phyloP scores from a whole-genome alignment of 2,329 filamentous ascomycete species.

The Elsinoe necatrix region DNA sequence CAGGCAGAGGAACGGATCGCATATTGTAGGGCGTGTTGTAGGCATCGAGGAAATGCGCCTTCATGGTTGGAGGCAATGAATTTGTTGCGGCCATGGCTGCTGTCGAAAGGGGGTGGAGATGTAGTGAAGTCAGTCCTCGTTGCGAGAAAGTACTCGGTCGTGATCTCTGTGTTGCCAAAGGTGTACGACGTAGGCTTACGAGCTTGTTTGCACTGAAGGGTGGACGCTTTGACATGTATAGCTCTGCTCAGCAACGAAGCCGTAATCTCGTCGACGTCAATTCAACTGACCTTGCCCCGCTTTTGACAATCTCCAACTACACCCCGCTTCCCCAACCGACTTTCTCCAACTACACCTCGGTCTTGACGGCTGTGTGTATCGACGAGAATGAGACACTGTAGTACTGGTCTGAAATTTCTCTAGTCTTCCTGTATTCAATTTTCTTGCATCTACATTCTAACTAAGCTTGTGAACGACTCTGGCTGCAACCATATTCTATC shows the following conservation, averaged over 20 bases:
- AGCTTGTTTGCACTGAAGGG: background rate
- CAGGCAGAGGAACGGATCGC: conserved; percentile 30
- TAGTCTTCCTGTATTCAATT: background rate
- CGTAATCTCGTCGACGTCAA: background rate
- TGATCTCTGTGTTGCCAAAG: background rate
- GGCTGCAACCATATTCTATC: no score
- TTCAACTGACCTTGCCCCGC: background rate
- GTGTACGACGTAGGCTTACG: background rate
- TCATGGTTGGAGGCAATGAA: conserved; percentile 28
- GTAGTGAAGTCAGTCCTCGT: background rate
- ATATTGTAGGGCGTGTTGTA: conserved; percentile 37
- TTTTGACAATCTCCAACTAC: background rate
- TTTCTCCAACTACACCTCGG: conserved; percentile 6
- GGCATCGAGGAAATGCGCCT: conserved; percentile 34
- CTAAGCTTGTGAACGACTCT: no score
- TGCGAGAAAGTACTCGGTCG: background rate
- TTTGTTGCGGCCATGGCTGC: background rate
- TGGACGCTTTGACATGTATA: background rate
- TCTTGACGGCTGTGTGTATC: background rate
- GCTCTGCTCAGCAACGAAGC: background rate
- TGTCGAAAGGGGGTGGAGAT: no score
- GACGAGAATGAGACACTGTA: background rate
- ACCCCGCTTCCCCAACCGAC: background rate
- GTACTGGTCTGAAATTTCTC: background rate
- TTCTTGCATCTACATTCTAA: background rate